Evolutionary conservation across 2,329 filamentous ascomycete genomes (phyloP).

Genomic region (Penicillium sp.): DNA sequence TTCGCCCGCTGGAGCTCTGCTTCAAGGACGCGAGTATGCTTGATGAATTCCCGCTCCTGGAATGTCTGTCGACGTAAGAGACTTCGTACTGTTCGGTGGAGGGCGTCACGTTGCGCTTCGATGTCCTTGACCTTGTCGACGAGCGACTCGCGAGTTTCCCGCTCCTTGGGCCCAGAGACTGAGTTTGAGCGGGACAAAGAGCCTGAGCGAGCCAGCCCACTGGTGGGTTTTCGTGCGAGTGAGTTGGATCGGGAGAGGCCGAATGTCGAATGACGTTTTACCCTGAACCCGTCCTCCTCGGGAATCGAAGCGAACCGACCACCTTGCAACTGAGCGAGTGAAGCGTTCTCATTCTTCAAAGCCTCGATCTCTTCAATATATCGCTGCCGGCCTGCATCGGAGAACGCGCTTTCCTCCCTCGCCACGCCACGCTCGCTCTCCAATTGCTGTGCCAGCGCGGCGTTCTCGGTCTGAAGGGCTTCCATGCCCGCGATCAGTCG

Average conservation of each 20-base stretch:
- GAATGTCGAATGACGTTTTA: slow-evolving; percentile 43
- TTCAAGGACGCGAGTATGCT: slow-evolving; percentile 71
- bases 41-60: slow-evolving; percentile 76
- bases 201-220: slow-evolving; percentile 36
- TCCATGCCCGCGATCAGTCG: too few species aligned
- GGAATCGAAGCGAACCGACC: slow-evolving; percentile 54
- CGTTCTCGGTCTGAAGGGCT: too few species aligned
- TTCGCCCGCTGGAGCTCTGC: slow-evolving; percentile 69
- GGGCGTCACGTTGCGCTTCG: slow-evolving; percentile 84
- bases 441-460: too few species aligned
- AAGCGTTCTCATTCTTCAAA: slow-evolving; percentile 48
- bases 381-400: slow-evolving; percentile 52
- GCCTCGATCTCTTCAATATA: slow-evolving; percentile 79
- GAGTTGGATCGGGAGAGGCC: slow-evolving; percentile 63
- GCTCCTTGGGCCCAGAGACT: slow-evolving; percentile 43
- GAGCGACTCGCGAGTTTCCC: slow-evolving; percentile 61
- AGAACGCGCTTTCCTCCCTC: slow-evolving; percentile 70
- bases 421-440: background rate
- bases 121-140: slow-evolving; percentile 84
- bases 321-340: slow-evolving; percentile 44
- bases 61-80: slow-evolving; percentile 79
- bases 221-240: slow-evolving; percentile 49
- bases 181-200: slow-evolving; percentile 57
- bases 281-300: slow-evolving; percentile 48
- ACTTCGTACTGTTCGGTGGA: slow-evolving; percentile 80